These are phyloP conservation scores for Talaromyces ruber DNA, from an alignment of 495 filamentous ascomycete genomes.

Conservation along the genomic window DNA sequence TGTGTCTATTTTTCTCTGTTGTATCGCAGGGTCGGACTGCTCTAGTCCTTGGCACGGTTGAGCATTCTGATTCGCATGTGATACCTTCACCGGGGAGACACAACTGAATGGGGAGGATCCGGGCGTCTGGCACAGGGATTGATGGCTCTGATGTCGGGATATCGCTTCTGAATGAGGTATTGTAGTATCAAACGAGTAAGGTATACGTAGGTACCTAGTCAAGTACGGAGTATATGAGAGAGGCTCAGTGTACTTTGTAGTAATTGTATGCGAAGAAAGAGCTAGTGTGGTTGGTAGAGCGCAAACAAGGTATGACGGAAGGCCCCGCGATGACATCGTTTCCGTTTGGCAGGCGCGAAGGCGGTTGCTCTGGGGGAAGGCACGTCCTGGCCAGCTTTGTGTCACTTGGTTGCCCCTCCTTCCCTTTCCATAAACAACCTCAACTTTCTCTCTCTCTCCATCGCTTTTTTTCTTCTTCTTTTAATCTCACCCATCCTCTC, in stretches of 20 bases:
- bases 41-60: neutral
- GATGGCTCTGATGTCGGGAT: neutral
- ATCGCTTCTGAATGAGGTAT: neutral
- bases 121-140: neutral
- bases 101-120: neutral
- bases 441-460: neutral
- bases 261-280: neutral
- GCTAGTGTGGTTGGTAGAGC: neutral
- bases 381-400: neutral
- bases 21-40: conserved; percentile 5
- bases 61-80: neutral
- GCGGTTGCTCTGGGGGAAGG: neutral
- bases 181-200: neutral
- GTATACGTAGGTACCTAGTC: too few relatives aligned
- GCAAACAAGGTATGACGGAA: neutral
- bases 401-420: neutral
- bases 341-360: neutral
- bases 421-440: neutral
- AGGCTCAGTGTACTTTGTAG: too few relatives aligned
- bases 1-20: neutral
- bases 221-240: neutral
- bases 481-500: conserved; percentile 4
- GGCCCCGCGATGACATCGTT: conserved; percentile 9
- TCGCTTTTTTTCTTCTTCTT: conserved; percentile 4
- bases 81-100: neutral